Evolutionary conservation across 148 eudicot genomes (phyloP).

Genomic region (Rhododendron simsii): DNA sequence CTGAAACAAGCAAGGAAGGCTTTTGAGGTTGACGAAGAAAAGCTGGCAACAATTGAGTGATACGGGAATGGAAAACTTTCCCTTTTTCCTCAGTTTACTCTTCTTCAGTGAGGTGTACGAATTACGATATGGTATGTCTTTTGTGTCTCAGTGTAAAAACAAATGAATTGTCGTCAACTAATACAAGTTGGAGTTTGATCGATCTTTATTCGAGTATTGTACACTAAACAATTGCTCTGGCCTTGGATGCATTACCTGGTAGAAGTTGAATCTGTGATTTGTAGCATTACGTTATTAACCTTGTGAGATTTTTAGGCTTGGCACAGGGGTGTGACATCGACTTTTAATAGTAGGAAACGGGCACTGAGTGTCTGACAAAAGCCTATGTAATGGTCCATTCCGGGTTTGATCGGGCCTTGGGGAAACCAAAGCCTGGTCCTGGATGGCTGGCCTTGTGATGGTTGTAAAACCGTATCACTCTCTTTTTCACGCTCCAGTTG

Average conservation of each 20-base stretch:
- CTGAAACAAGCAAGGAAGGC: slow-evolving; percentile 96
- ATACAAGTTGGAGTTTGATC: not conserved
- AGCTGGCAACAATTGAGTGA: slow-evolving; percentile 61
- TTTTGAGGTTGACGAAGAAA: slow-evolving; percentile 89
- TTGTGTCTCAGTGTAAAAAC: not conserved
- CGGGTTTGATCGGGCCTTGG: not conserved
- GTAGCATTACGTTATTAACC: not conserved
- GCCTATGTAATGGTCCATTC: not conserved
- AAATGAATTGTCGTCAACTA: not conserved
- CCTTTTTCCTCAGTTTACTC: not conserved
- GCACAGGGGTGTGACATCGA: not conserved
- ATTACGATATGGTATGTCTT: not conserved
- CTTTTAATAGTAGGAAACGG: not conserved
- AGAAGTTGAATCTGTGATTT: not conserved
- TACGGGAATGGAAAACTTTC: not conserved
- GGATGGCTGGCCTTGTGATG: too few species aligned
- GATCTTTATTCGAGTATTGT: not conserved
- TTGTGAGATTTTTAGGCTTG: not conserved
- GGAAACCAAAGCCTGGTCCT: not conserved
- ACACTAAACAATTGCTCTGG: not conserved
- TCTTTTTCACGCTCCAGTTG: too few species aligned
- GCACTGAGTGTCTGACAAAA: not conserved
- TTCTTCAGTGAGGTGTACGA: not conserved
- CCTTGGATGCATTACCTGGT: not conserved
- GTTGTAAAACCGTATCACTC: too few species aligned